Evolutionary conservation across 2,329 filamentous ascomycete species (phyloP).

Genomic region (Emergomyces orientalis): DNA sequence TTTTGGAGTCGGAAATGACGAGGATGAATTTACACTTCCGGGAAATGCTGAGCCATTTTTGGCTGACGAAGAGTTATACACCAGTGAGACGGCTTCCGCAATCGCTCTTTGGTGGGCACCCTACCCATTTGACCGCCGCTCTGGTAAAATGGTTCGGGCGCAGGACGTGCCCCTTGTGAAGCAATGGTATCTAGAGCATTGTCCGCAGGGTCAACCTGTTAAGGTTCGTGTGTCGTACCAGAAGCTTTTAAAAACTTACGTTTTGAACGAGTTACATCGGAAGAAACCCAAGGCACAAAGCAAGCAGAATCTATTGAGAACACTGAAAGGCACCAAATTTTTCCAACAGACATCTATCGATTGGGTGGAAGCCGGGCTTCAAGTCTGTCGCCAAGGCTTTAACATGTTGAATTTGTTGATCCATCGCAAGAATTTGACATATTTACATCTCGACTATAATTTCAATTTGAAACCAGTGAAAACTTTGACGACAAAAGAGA

Average conservation of each 20-base stretch:
- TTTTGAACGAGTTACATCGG: conserved; percentile 93
- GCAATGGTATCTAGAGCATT: conserved; percentile 97
- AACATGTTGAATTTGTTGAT: conserved; percentile 98
- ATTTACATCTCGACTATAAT: conserved; percentile 97
- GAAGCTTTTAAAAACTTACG: conserved; percentile 90
- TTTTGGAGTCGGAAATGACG: conserved; percentile 70
- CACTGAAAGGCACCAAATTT: conserved; percentile 93
- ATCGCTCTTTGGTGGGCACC: conserved; percentile 98
- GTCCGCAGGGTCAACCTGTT: conserved; percentile 79
- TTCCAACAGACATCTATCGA: conserved; percentile 99
- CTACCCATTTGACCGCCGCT: conserved; percentile 87
- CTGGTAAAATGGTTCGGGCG: conserved; percentile 89
- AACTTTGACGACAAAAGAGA: conserved; percentile 94
- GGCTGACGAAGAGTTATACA: conserved; percentile 79
- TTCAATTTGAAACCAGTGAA: conserved; percentile 99
- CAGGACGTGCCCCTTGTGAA: conserved; percentile 96
- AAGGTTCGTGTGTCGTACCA: conserved; percentile 98
- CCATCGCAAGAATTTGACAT: conserved; percentile 95
- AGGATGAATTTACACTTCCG: conserved; percentile 78
- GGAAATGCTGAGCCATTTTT: conserved; percentile 77
- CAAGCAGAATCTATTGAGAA: conserved; percentile 82
- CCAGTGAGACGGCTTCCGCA: conserved; percentile 77
- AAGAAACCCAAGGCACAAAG: conserved; percentile 91
- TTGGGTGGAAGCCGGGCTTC: conserved; percentile 97
- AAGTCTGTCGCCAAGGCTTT: conserved; percentile 96